These are phyloP conservation scores for Berberis thunbergii DNA, from an alignment of 164 flowering plant genomes.

Conservation along the genomic window DNA sequence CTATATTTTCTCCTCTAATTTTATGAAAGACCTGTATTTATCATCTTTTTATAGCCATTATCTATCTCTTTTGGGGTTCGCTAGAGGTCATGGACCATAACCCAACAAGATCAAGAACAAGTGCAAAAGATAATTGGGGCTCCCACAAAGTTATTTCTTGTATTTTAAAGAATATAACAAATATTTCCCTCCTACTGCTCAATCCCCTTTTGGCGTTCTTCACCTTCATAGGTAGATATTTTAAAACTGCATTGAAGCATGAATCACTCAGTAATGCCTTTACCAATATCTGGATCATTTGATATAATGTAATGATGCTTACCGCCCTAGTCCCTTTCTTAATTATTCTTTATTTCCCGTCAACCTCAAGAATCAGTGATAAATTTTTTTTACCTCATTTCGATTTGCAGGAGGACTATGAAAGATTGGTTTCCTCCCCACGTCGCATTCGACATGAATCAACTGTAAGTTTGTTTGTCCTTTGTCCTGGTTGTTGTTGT, in stretches of 20 bases:
- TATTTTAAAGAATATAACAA: background rate
- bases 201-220: no score
- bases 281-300: no score
- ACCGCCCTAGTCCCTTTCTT: background rate
- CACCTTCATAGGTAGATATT: no score
- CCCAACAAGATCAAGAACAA: no score
- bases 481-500: background rate
- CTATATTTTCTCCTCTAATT: background rate
- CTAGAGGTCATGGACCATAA: no score
- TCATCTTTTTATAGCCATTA: no score
- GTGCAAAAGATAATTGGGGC: no score
- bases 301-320: background rate
- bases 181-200: no score
- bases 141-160: background rate
- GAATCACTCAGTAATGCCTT: no score
- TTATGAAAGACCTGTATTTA: no score
- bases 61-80: no score
- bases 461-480: conserved; percentile 49
- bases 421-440: conserved; percentile 48
- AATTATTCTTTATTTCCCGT: background rate
- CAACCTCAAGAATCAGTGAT: background rate
- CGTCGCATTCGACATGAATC: conserved; percentile 81
- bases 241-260: no score
- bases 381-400: background rate
- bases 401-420: conserved; percentile 62